Conservation (phyloP, 805 yeast species). For the Saccharomyces jurei region DNA sequence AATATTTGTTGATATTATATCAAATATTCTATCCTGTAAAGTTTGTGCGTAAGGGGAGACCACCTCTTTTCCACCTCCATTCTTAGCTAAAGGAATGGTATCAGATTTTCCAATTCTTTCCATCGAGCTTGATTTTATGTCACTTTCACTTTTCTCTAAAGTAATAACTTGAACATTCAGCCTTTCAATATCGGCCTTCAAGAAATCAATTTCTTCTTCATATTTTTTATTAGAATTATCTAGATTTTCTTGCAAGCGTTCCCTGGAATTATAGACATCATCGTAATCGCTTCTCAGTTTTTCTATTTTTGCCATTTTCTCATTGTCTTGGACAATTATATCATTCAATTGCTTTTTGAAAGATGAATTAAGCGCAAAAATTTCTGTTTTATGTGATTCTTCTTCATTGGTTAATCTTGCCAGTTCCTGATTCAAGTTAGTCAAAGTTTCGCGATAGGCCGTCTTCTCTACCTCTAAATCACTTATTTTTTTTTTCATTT, state of each 20-base stretch:
- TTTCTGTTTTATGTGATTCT: conserved; percentile 6
- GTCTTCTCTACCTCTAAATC: conserved; percentile 22
- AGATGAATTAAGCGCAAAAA: conserved; percentile 17
- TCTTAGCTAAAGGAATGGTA: background rate
- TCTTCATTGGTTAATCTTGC: conserved; percentile 21
- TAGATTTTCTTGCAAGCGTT: background rate
- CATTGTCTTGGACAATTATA: conserved; percentile 8
- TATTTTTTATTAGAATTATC: background rate
- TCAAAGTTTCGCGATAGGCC: conserved; percentile 26
- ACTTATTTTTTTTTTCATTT: conserved; percentile 2
- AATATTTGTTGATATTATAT: conserved; percentile 43
- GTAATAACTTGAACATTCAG: background rate
- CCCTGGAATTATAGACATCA: background rate
- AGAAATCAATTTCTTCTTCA: background rate
- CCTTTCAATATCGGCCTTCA: background rate
- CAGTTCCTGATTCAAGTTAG: conserved; percentile 22
- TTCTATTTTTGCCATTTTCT: background rate
- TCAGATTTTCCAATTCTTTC: background rate
- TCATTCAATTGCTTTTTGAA: conserved; percentile 15
- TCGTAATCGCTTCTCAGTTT: background rate
- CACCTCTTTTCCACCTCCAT: background rate
- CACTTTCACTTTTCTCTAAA: background rate
- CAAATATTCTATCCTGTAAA: conserved; percentile 13
- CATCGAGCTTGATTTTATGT: background rate
- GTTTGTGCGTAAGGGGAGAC: background rate